phyloP scores from a whole-genome alignment of 345 rosid genomes.

The Punica granatum region DNA sequence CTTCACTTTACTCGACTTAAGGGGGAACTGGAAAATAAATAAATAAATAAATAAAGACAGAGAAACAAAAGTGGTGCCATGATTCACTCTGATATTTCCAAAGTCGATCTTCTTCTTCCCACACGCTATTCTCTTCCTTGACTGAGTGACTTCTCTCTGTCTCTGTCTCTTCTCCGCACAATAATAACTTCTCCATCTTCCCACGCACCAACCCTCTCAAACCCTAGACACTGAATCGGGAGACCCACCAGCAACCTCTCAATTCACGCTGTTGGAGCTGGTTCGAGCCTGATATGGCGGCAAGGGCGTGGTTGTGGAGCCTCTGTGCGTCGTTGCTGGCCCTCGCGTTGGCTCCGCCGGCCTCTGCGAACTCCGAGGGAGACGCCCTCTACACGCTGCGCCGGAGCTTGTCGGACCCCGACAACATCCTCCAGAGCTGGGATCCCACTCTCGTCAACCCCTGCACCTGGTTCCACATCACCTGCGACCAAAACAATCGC shows the following conservation, averaged over 20 bases:
- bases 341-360: slow-evolving; percentile 21
- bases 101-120: slow-evolving; percentile 31
- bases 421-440: slow-evolving; percentile 95
- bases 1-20: too few species aligned
- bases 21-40: too few species aligned
- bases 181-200: neutral
- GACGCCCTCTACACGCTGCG: slow-evolving; percentile 77
- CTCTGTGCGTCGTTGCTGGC: slow-evolving; percentile 21
- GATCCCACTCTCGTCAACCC: slow-evolving; percentile 97
- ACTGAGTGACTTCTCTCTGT: neutral
- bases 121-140: neutral
- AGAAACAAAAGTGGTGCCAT: slow-evolving; percentile 2
- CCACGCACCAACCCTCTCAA: slow-evolving; percentile 2
- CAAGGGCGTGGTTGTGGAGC: slow-evolving; percentile 27
- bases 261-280: neutral
- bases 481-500: slow-evolving; percentile 81
- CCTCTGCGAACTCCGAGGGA: slow-evolving; percentile 69
- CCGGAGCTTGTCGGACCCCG: slow-evolving; percentile 66
- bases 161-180: slow-evolving; percentile 1
- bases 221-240: slow-evolving; percentile 10
- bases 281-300: slow-evolving; percentile 34
- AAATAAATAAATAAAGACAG: neutral
- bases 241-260: neutral
- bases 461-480: slow-evolving; percentile 96
- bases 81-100: slow-evolving; percentile 43